A percentile compares a stretch with the other conserved stretches of the same genome.
Conservation (phyloP, 202 grass and related monocot species). For the Schoenoplectus tabernaemontani region DNA sequence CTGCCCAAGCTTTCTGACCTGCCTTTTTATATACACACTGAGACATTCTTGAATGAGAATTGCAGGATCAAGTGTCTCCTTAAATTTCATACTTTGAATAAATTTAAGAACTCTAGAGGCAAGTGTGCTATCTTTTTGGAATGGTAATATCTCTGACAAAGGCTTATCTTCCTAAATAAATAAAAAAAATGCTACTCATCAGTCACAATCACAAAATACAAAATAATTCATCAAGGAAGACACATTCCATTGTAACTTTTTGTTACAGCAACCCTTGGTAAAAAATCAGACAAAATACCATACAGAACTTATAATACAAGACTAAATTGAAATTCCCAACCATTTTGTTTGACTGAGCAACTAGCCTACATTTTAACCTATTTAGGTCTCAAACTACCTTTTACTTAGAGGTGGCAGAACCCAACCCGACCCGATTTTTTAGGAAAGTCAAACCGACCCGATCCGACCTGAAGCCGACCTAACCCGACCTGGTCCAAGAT, state of each 20-base stretch:
- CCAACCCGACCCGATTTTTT: too few relatives aligned
- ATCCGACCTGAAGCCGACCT: too few relatives aligned
- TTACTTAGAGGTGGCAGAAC: too few relatives aligned
- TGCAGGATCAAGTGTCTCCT: constrained; percentile 57
- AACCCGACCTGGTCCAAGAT: too few relatives aligned
- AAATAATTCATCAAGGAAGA: neutral
- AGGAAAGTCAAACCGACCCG: too few relatives aligned
- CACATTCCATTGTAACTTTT: neutral
- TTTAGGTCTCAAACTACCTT: neutral
- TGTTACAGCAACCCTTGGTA: neutral
- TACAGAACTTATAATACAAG: constrained; percentile 3
- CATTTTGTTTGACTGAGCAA: neutral
- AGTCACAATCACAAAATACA: neutral
- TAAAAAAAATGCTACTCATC: neutral
- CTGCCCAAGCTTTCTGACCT: constrained; percentile 54
- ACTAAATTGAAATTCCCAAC: neutral
- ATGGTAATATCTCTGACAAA: constrained; percentile 69
- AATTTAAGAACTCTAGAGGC: constrained; percentile 73
- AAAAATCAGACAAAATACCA: constrained; percentile 21
- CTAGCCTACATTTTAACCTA: constrained; percentile 20
- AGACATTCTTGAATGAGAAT: constrained; percentile 87
- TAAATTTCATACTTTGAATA: constrained; percentile 57
- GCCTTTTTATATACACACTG: constrained; percentile 66
- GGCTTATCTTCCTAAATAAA: constrained; percentile 51
- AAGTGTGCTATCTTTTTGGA: constrained; percentile 77